phyloP scores from a whole-genome alignment of 192 early-diverging fungal species.

The Linderina pennispora region DNA sequence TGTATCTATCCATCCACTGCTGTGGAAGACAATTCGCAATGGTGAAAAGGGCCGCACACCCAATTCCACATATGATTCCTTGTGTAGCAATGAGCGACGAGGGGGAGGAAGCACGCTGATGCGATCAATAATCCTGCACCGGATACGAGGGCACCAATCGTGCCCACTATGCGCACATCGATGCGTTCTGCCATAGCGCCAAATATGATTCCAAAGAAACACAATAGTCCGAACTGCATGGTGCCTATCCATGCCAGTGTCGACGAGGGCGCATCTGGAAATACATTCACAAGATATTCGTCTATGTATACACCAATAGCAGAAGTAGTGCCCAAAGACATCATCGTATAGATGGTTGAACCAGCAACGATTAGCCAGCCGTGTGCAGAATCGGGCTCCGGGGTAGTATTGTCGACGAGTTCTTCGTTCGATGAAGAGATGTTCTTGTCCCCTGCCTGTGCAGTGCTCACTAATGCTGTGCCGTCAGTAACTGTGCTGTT shows the following conservation, averaged over 20 bases:
- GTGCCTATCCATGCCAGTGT: constrained; percentile 36
- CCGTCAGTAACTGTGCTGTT: too few species aligned
- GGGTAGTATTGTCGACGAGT: background rate
- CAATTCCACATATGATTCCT: constrained; percentile 66
- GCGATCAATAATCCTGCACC: constrained; percentile 17
- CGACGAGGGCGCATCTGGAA: constrained; percentile 15
- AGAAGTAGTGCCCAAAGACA: constrained; percentile 17
- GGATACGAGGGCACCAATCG: constrained; percentile 5
- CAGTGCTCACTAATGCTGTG: too few species aligned
- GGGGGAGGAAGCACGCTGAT: constrained; percentile 25
- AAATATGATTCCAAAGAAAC: constrained; percentile 18
- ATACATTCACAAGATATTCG: constrained; percentile 17
- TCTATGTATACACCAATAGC: constrained; percentile 27
- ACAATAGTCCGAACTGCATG: constrained; percentile 27
- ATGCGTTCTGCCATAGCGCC: constrained; percentile 26
- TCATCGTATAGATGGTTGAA: constrained; percentile 20
- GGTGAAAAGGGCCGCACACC: constrained; percentile 54
- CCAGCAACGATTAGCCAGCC: constrained; percentile 31
- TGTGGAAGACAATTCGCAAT: constrained; percentile 56
- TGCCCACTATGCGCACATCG: constrained; percentile 4
- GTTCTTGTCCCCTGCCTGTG: too few species aligned
- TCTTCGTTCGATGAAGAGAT: too few species aligned
- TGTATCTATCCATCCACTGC: constrained; percentile 65
- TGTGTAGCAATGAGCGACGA: constrained; percentile 66
- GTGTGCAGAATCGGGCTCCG: background rate